A percentile compares a stretch with the other conserved stretches of the same genome.
Conservation (phyloP, 2,329 filamentous ascomycete species). For the Aplosporella prunicola region DNA sequence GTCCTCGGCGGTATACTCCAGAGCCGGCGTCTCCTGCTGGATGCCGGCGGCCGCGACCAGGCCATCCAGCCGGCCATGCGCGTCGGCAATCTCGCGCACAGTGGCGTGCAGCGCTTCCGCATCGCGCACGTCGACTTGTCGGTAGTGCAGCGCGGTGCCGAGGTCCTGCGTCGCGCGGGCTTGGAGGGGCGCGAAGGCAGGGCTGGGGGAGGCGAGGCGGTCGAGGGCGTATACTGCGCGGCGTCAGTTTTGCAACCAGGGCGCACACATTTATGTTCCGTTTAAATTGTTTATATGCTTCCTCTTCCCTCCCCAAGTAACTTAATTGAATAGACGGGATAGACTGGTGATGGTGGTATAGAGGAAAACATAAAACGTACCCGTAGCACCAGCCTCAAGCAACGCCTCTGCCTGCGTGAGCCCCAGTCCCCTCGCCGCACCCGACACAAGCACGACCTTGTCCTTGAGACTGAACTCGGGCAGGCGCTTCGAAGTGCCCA, state of each 20-base stretch:
- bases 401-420: slow-evolving; percentile 64
- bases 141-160: slow-evolving; percentile 62
- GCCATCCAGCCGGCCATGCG: slow-evolving; percentile 67
- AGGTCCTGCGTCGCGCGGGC: slow-evolving; percentile 52
- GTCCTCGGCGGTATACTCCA: slow-evolving; percentile 63
- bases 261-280: not conserved
- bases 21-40: slow-evolving; percentile 72
- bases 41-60: slow-evolving; percentile 66
- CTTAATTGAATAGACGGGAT: no score
- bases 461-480: slow-evolving; percentile 68
- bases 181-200: slow-evolving; percentile 57
- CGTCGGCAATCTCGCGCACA: slow-evolving; percentile 57
- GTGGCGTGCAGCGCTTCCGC: slow-evolving; percentile 56
- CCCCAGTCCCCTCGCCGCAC: slow-evolving; percentile 63
- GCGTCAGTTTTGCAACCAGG: no score
- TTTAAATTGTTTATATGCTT: not conserved
- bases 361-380: slow-evolving; percentile 25
- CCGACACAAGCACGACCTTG: slow-evolving; percentile 62
- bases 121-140: slow-evolving; percentile 71
- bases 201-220: slow-evolving; percentile 47
- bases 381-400: slow-evolving; percentile 63
- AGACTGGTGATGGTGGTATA: no score
- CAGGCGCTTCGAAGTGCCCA: slow-evolving; percentile 29
- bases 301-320: not conserved
- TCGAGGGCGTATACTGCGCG: slow-evolving; percentile 57